Evolutionary conservation across 208 protist genomes (phyloP), one percentile per base, ranked within the genome.

Genomic region (Crithidia brevicula): DNA sequence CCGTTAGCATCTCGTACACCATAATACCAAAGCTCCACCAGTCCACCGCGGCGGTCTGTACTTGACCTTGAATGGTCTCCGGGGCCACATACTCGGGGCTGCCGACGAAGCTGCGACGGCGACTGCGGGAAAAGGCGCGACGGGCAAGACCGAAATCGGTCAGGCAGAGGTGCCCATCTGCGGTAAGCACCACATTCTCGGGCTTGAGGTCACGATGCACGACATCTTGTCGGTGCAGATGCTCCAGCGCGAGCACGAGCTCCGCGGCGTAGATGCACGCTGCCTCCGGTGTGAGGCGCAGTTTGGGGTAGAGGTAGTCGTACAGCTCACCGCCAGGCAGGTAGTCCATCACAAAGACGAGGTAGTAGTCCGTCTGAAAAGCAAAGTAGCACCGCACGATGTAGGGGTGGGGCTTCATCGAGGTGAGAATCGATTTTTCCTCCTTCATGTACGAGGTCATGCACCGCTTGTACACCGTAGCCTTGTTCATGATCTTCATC

Each of bases 11-110:
- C 75, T 98, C 95, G 80, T 98, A 99, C 31, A 98, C 66, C 56
- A 99, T 71, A 20, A 98, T 95, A 15, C 98, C 98, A 33, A 98
- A 83, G 50, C 82, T 85, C 98, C 98, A 99, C 97, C 96, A 99
- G 72, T 99, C 98, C 15, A 98, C 83, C n/a, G 95, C 91, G 25
- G 85, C 91, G 31, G 96, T 98, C 79, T 99, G 94, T 6, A 77
- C 76, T 31, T 92, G 81, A 0, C 91, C 85, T 42, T 81, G 72
- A 23, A 99, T 82, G 42, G 94, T 92, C 76, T 99, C 96, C 2
- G 97, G 94, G 0, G 98, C 82, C 18, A 97, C 64, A 80, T 96
- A 97, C 69, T 94, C 82, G 16, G 94, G 79, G 45, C 89, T 96
- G 23, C 94, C 94, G 23, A 97, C 90, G 54, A 98, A 96, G 53